These are phyloP conservation scores for Clathrospora elynae DNA, from an alignment of 2,329 filamentous ascomycete species.

Conservation along the genomic window DNA sequence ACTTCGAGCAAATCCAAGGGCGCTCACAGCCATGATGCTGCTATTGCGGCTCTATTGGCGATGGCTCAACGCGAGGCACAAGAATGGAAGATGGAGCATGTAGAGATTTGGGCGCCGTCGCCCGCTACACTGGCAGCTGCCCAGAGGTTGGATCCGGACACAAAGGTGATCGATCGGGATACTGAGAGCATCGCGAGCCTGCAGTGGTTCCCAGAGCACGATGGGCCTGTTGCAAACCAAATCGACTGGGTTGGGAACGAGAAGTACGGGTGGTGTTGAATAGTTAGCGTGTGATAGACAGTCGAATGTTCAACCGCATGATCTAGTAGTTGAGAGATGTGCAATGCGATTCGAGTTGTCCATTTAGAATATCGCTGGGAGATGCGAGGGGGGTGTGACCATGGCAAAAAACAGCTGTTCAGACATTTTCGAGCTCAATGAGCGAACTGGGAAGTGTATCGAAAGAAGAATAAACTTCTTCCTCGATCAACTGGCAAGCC, in stretches of 20 bases:
- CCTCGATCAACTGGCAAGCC: conserved; percentile 41
- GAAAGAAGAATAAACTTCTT: conserved; percentile 25
- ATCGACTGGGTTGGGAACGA: conserved; percentile 77
- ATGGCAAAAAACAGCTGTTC: no score
- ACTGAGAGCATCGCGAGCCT: conserved; percentile 71
- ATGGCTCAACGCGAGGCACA: conserved; percentile 72
- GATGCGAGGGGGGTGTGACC: no score
- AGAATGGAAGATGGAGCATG: conserved; percentile 70
- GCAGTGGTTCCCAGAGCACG: conserved; percentile 65
- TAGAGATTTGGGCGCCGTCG: conserved; percentile 85
- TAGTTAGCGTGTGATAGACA: background rate
- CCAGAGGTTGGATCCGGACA: conserved; percentile 53
- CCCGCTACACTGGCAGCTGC: conserved; percentile 53
- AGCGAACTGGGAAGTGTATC: background rate
- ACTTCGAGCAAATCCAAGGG: conserved; percentile 29
- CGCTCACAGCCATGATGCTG: conserved; percentile 34
- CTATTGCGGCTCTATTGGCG: conserved; percentile 66
- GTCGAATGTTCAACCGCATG: no score
- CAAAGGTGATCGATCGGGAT: conserved; percentile 63
- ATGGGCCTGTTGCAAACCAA: conserved; percentile 53
- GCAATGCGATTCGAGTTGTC: no score
- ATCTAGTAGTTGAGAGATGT: no score
- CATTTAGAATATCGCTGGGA: no score
- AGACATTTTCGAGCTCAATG: background rate
- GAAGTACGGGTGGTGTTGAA: conserved; percentile 77